Conservation (phyloP, 495 filamentous ascomycete genomes). For the Daldinia caldariorum region DNA sequence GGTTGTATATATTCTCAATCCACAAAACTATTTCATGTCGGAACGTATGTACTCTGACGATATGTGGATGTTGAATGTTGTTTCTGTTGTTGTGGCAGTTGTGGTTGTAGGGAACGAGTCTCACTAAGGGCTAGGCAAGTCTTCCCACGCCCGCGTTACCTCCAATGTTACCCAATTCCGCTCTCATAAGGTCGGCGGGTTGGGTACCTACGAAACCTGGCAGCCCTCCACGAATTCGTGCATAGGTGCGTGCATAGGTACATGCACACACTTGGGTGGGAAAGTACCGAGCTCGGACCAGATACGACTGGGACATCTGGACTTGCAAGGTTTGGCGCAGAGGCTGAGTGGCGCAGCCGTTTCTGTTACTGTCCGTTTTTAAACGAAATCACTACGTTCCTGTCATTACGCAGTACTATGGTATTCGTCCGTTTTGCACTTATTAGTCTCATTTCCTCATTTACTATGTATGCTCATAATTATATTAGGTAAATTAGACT, state of each 20-base stretch:
- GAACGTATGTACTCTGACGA: neutral
- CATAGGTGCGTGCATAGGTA: conserved; percentile 8
- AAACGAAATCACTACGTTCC: neutral
- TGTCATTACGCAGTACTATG: neutral
- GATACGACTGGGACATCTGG: conserved; percentile 5
- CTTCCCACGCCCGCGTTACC: conserved; percentile 24
- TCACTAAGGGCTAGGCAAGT: conserved; percentile 24
- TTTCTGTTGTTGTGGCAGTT: neutral
- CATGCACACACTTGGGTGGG: neutral
- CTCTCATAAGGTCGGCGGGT: neutral
- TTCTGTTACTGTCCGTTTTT: conserved; percentile 15
- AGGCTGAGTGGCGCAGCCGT: conserved; percentile 32
- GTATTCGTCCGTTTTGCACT: neutral
- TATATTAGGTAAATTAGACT: no score
- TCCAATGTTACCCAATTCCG: conserved; percentile 7
- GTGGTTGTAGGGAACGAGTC: neutral
- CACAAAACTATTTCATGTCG: neutral
- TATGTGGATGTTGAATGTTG: conserved; percentile 9
- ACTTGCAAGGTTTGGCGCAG: neutral
- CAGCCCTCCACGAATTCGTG: conserved; percentile 8
- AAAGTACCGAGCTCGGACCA: conserved; percentile 20
- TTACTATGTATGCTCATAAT: no score
- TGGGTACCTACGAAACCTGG: conserved; percentile 1
- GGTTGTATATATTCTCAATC: neutral
- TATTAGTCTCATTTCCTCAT: neutral